These are phyloP conservation scores for Leccinum variicolor DNA, from an alignment of 768 basidiomycete genomes.

Conservation along the genomic window DNA sequence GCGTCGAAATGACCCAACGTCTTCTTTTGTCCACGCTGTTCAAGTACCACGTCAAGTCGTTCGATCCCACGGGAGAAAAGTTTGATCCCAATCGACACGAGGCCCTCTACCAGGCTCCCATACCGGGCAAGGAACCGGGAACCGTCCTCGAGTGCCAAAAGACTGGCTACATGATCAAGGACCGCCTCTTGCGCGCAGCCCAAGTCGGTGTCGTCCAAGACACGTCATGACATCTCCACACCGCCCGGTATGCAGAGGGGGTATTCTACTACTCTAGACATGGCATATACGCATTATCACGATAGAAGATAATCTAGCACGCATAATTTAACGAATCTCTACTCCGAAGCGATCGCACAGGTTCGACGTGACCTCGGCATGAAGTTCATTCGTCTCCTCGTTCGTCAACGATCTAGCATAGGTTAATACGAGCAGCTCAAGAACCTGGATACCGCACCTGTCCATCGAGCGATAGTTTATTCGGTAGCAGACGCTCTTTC, in stretches of 20 bases:
- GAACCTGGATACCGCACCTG: constrained; percentile 44
- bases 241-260: constrained; percentile 2
- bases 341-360: constrained; percentile 67
- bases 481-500: constrained; percentile 81
- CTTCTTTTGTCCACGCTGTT: constrained; percentile 85
- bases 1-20: constrained; percentile 91
- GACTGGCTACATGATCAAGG: constrained; percentile 91
- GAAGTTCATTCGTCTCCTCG: constrained; percentile 83
- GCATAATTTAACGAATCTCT: constrained; percentile 76
- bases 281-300: constrained; percentile 24
- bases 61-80: constrained; percentile 86
- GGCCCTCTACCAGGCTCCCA: constrained; percentile 89
- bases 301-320: constrained; percentile 37
- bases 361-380: constrained; percentile 54
- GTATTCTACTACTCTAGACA: constrained; percentile 28
- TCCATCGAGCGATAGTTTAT: constrained; percentile 98
- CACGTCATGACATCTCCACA: constrained; percentile 29
- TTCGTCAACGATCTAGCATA: constrained; percentile 73
- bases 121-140: constrained; percentile 87
- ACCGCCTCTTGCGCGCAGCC: constrained; percentile 87
- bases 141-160: constrained; percentile 90
- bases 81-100: constrained; percentile 97
- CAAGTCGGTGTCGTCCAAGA: constrained; percentile 96
- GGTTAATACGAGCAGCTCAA: constrained; percentile 2
- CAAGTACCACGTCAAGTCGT: constrained; percentile 88